Base-by-base conservation (phyloP, 176 grass and related monocot genomes). In the Canna indica region DNA sequence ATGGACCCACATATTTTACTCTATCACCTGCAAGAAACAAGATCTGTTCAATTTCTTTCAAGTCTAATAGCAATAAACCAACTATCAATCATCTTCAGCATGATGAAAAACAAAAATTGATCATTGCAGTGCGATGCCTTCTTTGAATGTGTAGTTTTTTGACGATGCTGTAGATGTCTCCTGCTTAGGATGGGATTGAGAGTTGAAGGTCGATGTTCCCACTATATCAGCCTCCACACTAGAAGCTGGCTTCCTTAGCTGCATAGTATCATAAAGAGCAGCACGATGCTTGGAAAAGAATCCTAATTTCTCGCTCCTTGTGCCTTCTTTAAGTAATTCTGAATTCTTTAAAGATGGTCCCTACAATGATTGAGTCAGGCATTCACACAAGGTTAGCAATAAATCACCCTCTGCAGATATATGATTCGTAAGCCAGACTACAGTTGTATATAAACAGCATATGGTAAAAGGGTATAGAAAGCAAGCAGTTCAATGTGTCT, bases 161-260 rank as follows among this genome's bases (percentile, higher is more conserved):
- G 93, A 97, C 39, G 93, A 85, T 67, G 93, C 93, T 36, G 93
- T 92, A 67, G 88, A 97, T 16, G 82, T 73, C 71, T 99, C 95
- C 25, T 93, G 86, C 73, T 99, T 99, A 38, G 87, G 89, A 72
- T 90, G 75, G 41, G 86, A 85, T 58, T 88, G 87, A 41, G 89
- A 90, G 83, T 88, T 81, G 59, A 86, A 75, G 47, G 83, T 83
- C 41, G 94, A 90, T 85, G 95, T 77, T 36, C 89, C 95, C 57
- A 94, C 80, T 80, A 99, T 94, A 76, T 99, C 95, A 78, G 90
- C 86, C 42, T 99, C 88, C 66, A 99, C 89, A 85, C 94, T 88
- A 20, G 88, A 90, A 74, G 94, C 71, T 76, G 89, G 86, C 70
- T 84, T 88, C 72, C 82, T 93, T 48, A 79, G 69, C 72, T 89